Conservation (phyloP, 2,329 filamentous ascomycete species). For the Penicillium sp. region DNA sequence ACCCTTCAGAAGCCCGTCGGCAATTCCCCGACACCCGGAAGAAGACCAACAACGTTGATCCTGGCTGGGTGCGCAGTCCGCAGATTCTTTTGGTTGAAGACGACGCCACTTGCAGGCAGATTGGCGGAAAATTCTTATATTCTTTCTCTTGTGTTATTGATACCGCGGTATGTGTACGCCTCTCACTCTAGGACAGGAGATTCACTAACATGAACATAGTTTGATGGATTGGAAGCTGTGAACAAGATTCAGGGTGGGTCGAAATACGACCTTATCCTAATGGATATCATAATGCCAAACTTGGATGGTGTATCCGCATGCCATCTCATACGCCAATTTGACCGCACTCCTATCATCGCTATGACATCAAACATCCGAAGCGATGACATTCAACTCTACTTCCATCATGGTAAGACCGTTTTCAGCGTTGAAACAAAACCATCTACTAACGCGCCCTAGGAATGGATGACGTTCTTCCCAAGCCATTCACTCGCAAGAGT, state of each 20-base stretch:
- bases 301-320: conserved; percentile 94
- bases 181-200: conserved; percentile 1
- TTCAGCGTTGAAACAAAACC: background rate
- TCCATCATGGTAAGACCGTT: conserved; percentile 76
- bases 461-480: conserved; percentile 96
- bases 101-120: conserved; percentile 66
- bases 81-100: conserved; percentile 90
- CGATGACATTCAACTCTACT: conserved; percentile 96
- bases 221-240: conserved; percentile 87
- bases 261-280: conserved; percentile 73
- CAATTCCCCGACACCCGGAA: conserved; percentile 57
- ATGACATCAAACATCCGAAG: conserved; percentile 99
- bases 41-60: conserved; percentile 63
- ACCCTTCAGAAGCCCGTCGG: conserved; percentile 50
- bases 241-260: conserved; percentile 72
- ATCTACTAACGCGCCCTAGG: conserved; percentile 56
- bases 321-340: conserved; percentile 86
- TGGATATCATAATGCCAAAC: conserved; percentile 97
- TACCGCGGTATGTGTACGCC: conserved; percentile 57
- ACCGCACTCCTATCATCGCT: conserved; percentile 84
- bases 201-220: conserved; percentile 49
- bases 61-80: conserved; percentile 68
- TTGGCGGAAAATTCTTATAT: conserved; percentile 67
- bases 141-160: conserved; percentile 67
- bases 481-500: conserved; percentile 90